Conservation (phyloP, 192 early-diverging fungal species). For the Entomortierella chlamydospora region DNA sequence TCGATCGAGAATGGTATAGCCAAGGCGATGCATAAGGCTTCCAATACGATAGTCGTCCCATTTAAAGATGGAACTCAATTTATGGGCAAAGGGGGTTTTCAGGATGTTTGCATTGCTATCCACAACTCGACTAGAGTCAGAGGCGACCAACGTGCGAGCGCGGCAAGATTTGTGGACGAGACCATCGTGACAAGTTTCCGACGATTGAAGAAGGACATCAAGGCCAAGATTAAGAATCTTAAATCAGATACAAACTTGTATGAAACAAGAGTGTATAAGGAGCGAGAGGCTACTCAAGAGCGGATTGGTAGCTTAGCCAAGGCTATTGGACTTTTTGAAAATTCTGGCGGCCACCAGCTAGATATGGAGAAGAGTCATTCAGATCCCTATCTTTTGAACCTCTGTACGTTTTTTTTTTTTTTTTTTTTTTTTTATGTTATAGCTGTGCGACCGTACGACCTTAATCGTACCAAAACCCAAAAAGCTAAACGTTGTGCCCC, state of each 20-base stretch:
- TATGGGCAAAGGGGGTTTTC: constrained; percentile 37
- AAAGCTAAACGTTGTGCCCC: too few species aligned
- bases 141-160: constrained; percentile 50
- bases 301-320: constrained; percentile 47
- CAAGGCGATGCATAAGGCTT: constrained; percentile 38
- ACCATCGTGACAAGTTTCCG: constrained; percentile 48
- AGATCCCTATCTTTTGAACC: constrained; percentile 41
- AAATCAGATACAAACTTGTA: constrained; percentile 42
- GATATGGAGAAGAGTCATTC: constrained; percentile 39
- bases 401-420: constrained; percentile 12
- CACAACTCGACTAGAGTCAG: constrained; percentile 44
- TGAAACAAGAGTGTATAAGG: constrained; percentile 50
- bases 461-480: too few species aligned
- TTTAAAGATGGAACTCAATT: constrained; percentile 50
- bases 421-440: too few species aligned
- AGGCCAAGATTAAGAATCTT: constrained; percentile 47
- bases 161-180: constrained; percentile 44
- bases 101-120: constrained; percentile 45
- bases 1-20: constrained; percentile 25
- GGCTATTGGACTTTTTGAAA: constrained; percentile 36
- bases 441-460: too few species aligned
- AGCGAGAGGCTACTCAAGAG: constrained; percentile 54
- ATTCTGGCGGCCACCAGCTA: constrained; percentile 2
- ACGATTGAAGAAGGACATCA: constrained; percentile 55
- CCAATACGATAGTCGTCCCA: constrained; percentile 24